A percentile compares a stretch with the other conserved stretches of the same genome.
Evolutionary conservation across 2,329 filamentous ascomycete species (phyloP).

Genomic region (Metarhizium anisopliae): DNA sequence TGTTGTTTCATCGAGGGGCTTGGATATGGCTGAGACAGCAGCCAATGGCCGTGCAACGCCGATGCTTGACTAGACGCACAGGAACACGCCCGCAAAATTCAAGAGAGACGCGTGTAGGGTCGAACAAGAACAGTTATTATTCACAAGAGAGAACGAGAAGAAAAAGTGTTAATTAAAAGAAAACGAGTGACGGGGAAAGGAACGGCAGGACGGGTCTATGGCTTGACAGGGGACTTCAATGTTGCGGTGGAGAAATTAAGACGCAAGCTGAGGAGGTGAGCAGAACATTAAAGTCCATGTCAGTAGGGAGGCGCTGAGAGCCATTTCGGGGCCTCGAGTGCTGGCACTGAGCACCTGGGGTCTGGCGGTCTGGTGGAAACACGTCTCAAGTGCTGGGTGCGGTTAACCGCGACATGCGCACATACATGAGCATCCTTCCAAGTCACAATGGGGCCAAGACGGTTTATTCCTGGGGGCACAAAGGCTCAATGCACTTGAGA

Average conservation of each 20-base stretch:
- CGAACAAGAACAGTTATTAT: background rate
- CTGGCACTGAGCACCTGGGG: background rate
- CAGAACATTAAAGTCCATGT: too few species aligned
- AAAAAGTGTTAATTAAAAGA: background rate
- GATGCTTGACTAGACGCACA: background rate
- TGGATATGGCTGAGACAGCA: constrained; percentile 9
- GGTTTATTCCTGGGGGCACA: too few species aligned
- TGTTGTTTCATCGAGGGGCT: constrained; percentile 18
- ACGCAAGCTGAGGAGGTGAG: too few species aligned
- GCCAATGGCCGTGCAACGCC: constrained; percentile 5
- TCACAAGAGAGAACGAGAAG: background rate
- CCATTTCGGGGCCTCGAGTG: too few species aligned
- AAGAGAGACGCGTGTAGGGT: background rate
- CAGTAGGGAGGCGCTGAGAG: too few species aligned
- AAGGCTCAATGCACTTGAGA: too few species aligned
- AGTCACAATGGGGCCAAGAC: too few species aligned
- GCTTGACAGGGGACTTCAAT: background rate
- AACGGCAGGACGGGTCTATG: background rate
- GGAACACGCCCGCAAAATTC: background rate
- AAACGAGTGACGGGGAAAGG: constrained; percentile 1
- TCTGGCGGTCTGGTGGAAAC: background rate
- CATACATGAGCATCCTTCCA: too few species aligned
- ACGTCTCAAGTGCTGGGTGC: too few species aligned
- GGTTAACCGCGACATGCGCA: too few species aligned
- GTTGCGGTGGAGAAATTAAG: background rate